Evolutionary conservation across 1,139 yeast genomes (phyloP), one percentile per base, ranked within the genome.

Genomic region (Neolecta irregularis): DNA sequence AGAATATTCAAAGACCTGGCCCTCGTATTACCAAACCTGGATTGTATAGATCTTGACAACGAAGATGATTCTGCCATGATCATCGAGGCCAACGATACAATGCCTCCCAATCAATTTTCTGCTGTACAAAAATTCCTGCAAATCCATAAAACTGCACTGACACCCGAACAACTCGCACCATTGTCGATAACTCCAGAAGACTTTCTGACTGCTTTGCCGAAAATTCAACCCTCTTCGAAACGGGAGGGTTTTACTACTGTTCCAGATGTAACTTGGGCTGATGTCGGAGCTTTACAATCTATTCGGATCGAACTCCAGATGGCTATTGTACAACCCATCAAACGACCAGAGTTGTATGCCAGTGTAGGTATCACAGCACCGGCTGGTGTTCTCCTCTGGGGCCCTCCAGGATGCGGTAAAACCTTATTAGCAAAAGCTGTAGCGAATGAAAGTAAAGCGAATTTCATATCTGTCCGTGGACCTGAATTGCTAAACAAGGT

Each of bases 391-490:
- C 60, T 88, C 15, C 67, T 88, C 64, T 88, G 98, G 98, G 99
- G 99, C 0, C 99, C 98, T 1, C 98, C 98, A 2, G 98, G 98
- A 16, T 88, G 96, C 61, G 98, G 98, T 65, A 88, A 88, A 53
- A 88, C 98, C 0, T 62, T 88, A 38, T 62, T 88, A 34, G 98
- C 96, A 1, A 88, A 88, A 51, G 98, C 96, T 0, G 96, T 88
- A 7, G 98, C 98, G 9, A 85, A 88, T 53, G 96, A 88, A 56
- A 80, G 94, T 1, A 69, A 92, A 38, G 96, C 96, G 6, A 88
- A 88, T 53, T 88, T 88, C 56, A 88, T 88, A 30, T 79, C 93
- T 6, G 83, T 88, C 26, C 76, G 91, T 45, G 98, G 98, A 2
- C 96, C 98, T 1, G 98, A 88, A 54, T 60, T 88, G 38, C 63